Conservation (phyloP, 805 yeast genomes). For the Candida corydali region DNA sequence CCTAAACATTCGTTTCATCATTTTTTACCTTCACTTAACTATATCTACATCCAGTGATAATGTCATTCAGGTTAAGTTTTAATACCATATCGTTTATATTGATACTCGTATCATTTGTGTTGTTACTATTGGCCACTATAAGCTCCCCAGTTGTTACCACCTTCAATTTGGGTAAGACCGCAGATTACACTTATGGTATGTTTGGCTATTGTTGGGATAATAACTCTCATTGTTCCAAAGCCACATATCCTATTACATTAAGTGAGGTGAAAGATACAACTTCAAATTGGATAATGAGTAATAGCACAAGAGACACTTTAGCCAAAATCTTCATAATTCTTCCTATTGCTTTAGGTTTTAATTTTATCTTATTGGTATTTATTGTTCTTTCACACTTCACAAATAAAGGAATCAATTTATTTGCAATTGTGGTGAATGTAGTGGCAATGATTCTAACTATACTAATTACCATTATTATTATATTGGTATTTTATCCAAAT, state of each 20-base stretch:
- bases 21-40: too few species aligned
- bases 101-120: slow-evolving; percentile 53
- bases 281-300: slow-evolving; percentile 47
- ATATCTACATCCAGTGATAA: too few species aligned
- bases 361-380: slow-evolving; percentile 34
- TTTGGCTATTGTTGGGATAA: slow-evolving; percentile 56
- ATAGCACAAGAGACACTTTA: slow-evolving; percentile 45
- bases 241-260: slow-evolving; percentile 44
- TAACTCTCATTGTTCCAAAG: slow-evolving; percentile 35
- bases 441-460: slow-evolving; percentile 54
- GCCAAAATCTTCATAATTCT: slow-evolving; percentile 53
- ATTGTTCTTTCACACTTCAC: slow-evolving; percentile 23
- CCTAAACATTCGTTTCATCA: too few species aligned
- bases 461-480: slow-evolving; percentile 48
- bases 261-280: slow-evolving; percentile 19
- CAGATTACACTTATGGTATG: slow-evolving; percentile 51
- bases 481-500: slow-evolving; percentile 61
- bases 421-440: slow-evolving; percentile 43
- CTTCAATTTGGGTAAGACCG: slow-evolving; percentile 48
- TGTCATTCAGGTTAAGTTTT: slow-evolving; percentile 7
- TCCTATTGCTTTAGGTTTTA: slow-evolving; percentile 66
- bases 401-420: slow-evolving; percentile 20
- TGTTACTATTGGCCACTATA: slow-evolving; percentile 56
- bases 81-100: slow-evolving; percentile 21
- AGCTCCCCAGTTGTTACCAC: slow-evolving; percentile 54